Conservation (phyloP, 2,329 filamentous ascomycete species). For the Ceratocystis smalleyi region DNA sequence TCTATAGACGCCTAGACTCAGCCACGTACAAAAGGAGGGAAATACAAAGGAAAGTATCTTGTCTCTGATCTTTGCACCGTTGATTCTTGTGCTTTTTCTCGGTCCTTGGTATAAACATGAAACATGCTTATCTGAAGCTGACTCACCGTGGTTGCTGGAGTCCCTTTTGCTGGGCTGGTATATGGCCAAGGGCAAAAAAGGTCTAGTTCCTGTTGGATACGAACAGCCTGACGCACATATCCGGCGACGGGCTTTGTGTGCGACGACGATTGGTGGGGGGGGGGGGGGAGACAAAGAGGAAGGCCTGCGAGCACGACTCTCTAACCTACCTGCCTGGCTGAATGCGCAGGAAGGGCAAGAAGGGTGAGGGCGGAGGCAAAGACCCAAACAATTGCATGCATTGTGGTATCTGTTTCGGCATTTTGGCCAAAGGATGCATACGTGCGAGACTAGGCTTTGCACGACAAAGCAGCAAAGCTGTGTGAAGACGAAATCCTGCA, state of each 20-base stretch:
- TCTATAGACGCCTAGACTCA: slow-evolving; percentile 2
- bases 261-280: background rate
- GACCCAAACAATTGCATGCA: background rate
- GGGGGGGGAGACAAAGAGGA: too few species aligned
- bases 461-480: background rate
- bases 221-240: background rate
- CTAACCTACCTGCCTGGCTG: background rate
- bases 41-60: background rate
- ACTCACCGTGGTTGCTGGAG: background rate
- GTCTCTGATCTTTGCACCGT: background rate
- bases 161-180: background rate
- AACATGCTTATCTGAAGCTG: background rate
- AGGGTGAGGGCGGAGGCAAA: background rate
- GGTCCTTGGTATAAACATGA: background rate
- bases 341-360: background rate
- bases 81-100: background rate
- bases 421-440: background rate
- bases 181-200: background rate
- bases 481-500: background rate
- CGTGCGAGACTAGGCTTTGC: background rate
- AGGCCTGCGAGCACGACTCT: background rate
- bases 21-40: background rate
- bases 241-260: background rate
- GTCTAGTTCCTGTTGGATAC: background rate
- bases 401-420: background rate